Evolutionary conservation across 2,329 filamentous ascomycete species (phyloP).

Genomic region (Cladobotryum mycophilum): DNA sequence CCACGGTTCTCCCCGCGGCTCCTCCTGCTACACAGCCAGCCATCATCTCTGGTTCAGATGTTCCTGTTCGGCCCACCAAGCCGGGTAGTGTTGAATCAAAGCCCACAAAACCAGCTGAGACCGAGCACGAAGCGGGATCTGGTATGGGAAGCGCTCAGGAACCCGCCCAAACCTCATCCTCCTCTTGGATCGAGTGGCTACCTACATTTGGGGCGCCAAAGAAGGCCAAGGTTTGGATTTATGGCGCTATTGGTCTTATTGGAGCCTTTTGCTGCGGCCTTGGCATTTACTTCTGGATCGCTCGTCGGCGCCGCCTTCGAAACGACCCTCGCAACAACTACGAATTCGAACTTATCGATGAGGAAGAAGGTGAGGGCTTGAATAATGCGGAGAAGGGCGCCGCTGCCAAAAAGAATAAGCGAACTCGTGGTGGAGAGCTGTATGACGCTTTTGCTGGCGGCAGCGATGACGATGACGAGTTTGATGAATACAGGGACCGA

Average conservation of each 20-base stretch:
- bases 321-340: conserved; percentile 76
- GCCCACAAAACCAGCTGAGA: conserved; percentile 17
- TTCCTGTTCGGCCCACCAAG: conserved; percentile 58
- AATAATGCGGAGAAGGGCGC: conserved; percentile 40
- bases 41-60: conserved; percentile 49
- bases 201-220: conserved; percentile 86
- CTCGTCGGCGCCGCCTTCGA: conserved; percentile 67
- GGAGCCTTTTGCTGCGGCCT: conserved; percentile 74
- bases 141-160: conserved; percentile 25
- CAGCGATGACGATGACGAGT: conserved; percentile 57
- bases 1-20: conserved; percentile 42
- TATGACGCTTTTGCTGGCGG: conserved; percentile 97
- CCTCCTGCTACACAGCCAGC: conserved; percentile 39
- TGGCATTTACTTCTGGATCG: conserved; percentile 73
- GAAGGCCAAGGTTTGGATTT: conserved; percentile 89
- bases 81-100: conserved; percentile 15
- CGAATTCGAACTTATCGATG: conserved; percentile 88
- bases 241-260: conserved; percentile 77
- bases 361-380: conserved; percentile 62
- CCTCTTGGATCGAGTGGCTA: conserved; percentile 76
- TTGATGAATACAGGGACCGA: conserved; percentile 37
- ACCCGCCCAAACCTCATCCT: conserved; percentile 49
- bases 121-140: conserved; percentile 21
- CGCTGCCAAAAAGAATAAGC: conserved; percentile 37
- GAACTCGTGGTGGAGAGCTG: conserved; percentile 72